These are phyloP conservation scores for Salvia sclarea DNA, from an alignment of 305 asterid species.

Conservation along the genomic window DNA sequence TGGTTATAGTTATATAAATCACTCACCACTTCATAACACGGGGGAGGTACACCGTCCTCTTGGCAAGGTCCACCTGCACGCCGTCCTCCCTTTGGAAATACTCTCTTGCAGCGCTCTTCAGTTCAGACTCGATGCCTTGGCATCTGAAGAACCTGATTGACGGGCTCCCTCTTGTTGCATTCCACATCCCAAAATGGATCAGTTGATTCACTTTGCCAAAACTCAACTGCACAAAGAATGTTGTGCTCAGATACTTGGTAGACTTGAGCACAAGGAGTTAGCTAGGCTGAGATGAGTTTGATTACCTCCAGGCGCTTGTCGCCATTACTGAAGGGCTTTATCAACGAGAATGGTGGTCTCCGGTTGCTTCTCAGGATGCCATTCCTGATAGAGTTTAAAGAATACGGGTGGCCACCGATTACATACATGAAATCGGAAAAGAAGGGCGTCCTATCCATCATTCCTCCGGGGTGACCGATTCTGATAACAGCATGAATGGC, in stretches of 20 bases:
- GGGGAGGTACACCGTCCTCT: slow-evolving; percentile 70
- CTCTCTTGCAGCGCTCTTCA: slow-evolving; percentile 71
- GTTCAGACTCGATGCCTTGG: slow-evolving; percentile 61
- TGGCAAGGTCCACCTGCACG: slow-evolving; percentile 70
- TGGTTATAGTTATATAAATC: neutral
- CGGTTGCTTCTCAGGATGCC: slow-evolving; percentile 84
- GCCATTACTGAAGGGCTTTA: slow-evolving; percentile 66
- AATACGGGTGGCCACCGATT: slow-evolving; percentile 73
- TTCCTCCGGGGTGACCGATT: slow-evolving; percentile 77
- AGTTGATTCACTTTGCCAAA: slow-evolving; percentile 61
- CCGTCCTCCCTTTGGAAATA: slow-evolving; percentile 78
- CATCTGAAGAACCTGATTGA: slow-evolving; percentile 65
- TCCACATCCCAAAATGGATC: slow-evolving; percentile 79
- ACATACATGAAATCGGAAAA: slow-evolving; percentile 77
- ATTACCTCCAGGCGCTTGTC: slow-evolving; percentile 83
- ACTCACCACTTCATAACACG: slow-evolving; percentile 73
- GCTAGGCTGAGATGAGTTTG: neutral
- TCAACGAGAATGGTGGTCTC: slow-evolving; percentile 74
- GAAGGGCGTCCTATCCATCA: slow-evolving; percentile 73
- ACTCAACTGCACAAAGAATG: slow-evolving; percentile 50
- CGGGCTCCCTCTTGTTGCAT: slow-evolving; percentile 86
- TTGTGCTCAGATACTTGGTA: neutral
- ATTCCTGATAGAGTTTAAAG: slow-evolving; percentile 63
- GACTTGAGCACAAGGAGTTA: neutral
- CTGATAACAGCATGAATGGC: slow-evolving; percentile 85